A percentile compares a stretch with the other conserved stretches of the same genome.
These are phyloP conservation scores for Rhizopogon vulgaris DNA, from an alignment of 768 basidiomycete species.

Conservation along the genomic window DNA sequence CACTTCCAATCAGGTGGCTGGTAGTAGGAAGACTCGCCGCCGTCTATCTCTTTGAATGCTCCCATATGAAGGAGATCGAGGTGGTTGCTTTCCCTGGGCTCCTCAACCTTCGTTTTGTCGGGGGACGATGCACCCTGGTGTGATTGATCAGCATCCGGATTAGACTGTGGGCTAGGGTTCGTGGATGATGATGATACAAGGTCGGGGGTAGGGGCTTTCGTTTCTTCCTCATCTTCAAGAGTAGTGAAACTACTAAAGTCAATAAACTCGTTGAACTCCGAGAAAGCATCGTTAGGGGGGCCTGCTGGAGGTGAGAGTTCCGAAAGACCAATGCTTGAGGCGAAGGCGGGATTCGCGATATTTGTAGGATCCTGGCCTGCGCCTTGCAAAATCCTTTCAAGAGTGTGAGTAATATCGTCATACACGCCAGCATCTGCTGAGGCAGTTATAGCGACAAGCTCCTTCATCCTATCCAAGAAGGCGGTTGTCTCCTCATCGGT, in stretches of 20 bases:
- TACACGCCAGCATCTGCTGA: slow-evolving; percentile 32
- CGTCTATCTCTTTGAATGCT: slow-evolving; percentile 65
- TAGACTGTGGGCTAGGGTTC: slow-evolving; percentile 73
- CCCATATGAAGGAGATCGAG: slow-evolving; percentile 52
- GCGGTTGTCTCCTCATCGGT: slow-evolving; percentile 59
- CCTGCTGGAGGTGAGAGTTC: slow-evolving; percentile 29
- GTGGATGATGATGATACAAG: slow-evolving; percentile 65
- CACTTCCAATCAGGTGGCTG: slow-evolving; percentile 57
- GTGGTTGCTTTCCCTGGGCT: slow-evolving; percentile 25
- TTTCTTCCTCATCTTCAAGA: slow-evolving; percentile 50
- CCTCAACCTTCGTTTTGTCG: slow-evolving; percentile 50
- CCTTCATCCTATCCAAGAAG: slow-evolving; percentile 60
- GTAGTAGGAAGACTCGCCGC: slow-evolving; percentile 69
- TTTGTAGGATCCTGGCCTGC: slow-evolving; percentile 36
- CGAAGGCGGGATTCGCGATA: slow-evolving; percentile 24
- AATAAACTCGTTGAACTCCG: slow-evolving; percentile 57
- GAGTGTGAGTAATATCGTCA: slow-evolving; percentile 49
- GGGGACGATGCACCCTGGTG: slow-evolving; percentile 36
- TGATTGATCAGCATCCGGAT: slow-evolving; percentile 51
- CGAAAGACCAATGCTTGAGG: slow-evolving; percentile 23
- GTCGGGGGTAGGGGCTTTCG: slow-evolving; percentile 72
- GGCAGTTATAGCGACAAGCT: slow-evolving; percentile 50
- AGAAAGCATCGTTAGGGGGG: slow-evolving; percentile 30
- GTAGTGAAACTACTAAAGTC: slow-evolving; percentile 61
- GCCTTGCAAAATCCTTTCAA: slow-evolving; percentile 60